phyloP scores from a whole-genome alignment of 148 eudicot species.

The Euryodendron excelsum region DNA sequence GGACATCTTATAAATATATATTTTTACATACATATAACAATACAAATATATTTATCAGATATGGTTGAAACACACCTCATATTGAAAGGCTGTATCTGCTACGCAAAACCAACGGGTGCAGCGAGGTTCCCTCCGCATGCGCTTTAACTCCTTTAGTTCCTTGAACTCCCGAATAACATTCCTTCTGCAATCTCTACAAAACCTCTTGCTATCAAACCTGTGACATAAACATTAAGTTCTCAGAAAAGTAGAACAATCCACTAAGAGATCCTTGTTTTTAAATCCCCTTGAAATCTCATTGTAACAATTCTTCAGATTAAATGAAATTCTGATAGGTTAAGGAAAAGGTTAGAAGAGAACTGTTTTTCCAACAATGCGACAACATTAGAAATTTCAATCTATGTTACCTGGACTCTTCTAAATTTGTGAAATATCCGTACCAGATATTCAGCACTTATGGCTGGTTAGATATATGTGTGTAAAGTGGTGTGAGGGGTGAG shows the following conservation, averaged over 20 bases:
- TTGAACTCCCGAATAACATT: slow-evolving; percentile 95
- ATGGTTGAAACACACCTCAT: slow-evolving; percentile 60
- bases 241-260: slow-evolving; percentile 11
- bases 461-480: too few species aligned
- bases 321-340: too few species aligned
- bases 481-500: too few species aligned
- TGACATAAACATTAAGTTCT: slow-evolving; percentile 18
- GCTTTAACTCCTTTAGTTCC: slow-evolving; percentile 91
- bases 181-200: slow-evolving; percentile 96
- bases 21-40: not conserved
- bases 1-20: not conserved
- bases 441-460: too few species aligned
- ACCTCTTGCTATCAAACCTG: slow-evolving; percentile 97
- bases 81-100: slow-evolving; percentile 87
- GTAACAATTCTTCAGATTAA: too few species aligned
- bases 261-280: not conserved
- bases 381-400: too few species aligned
- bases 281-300: too few species aligned
- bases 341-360: too few species aligned
- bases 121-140: slow-evolving; percentile 71
- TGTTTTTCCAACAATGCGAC: too few species aligned
- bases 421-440: too few species aligned
- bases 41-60: not conserved
- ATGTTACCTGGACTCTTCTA: too few species aligned
- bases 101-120: slow-evolving; percentile 97